Evolutionary conservation across 1,284 basidiomycete genomes (phyloP), one percentile per base, ranked within the genome.

Genomic region (Uromyces viciae-fabae): DNA sequence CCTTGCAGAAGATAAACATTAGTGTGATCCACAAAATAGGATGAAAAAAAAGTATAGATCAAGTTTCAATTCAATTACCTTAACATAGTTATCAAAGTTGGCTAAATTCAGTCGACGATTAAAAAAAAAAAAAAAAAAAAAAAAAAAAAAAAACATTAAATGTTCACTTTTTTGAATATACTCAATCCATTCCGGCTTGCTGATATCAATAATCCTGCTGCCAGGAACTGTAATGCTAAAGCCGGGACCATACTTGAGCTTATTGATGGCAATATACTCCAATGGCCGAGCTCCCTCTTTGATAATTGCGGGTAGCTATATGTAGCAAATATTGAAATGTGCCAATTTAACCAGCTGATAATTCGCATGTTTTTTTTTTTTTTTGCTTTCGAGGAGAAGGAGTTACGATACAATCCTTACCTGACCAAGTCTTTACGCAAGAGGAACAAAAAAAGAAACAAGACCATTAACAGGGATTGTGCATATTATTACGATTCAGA

Each of bases 111-210:
- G 25, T 28, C 25, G 7, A 43, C 9, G n/a, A 22, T 25, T 17
- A 40, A 49, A 31, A 25, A n/a, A 52, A 38, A 54, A 22, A 19
- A 31, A 3, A 15, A 42, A 11, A 2, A 71, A 15, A 17, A 8
- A 52, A 3, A 52, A 17, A 33, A 15, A 52, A 19, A 2, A 19
- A 9, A 9, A 31, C 33, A 3, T 15, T 22, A 2, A 52, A 4
- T 4, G 14, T 66, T 42, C n/a, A 80, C 77, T 73, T 49, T 80
- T 80, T 49, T 80, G 77, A 38, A 80, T 40, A 52, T 80, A 62
- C 62, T 72, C 77, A n/a, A 80, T 60, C 77, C 77, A 80, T 46
- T 80, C 77, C 11, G 77, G 69, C 49, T 80, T 80, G 33, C 77
- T 80, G 68, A 80, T 62, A 43, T 80, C 77, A 33, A 80, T 62